Evolutionary conservation across 345 rosid genomes (phyloP).

Genomic region (Litchi chinensis): DNA sequence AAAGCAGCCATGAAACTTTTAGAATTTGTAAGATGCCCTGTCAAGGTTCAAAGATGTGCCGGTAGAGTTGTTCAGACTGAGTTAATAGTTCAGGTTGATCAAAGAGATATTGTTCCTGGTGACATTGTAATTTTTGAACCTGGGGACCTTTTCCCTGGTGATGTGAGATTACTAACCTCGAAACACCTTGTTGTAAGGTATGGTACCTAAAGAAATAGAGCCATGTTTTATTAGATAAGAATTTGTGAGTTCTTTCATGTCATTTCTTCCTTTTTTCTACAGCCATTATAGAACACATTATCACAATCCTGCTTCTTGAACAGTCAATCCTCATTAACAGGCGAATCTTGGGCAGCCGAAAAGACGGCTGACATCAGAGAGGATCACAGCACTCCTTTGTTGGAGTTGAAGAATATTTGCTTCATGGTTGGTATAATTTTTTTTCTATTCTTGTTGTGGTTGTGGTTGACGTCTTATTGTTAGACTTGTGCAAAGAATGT

Average conservation of each 20-base stretch:
- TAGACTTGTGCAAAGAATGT: neutral
- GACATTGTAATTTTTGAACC: slow-evolving; percentile 72
- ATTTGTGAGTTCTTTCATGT: slow-evolving; percentile 2
- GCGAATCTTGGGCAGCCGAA: slow-evolving; percentile 62
- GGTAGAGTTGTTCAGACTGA: slow-evolving; percentile 73
- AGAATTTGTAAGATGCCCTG: slow-evolving; percentile 58
- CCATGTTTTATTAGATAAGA: neutral
- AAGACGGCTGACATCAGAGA: slow-evolving; percentile 62
- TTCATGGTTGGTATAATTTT: slow-evolving; percentile 54
- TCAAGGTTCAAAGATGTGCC: slow-evolving; percentile 79
- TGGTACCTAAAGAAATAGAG: neutral
- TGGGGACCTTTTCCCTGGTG: slow-evolving; percentile 76
- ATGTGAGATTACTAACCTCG: slow-evolving; percentile 65
- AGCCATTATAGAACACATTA: slow-evolving; percentile 19
- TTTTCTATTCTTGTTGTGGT: neutral
- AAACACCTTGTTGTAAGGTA: slow-evolving; percentile 73
- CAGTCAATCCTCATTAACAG: slow-evolving; percentile 80
- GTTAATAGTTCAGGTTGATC: slow-evolving; percentile 66
- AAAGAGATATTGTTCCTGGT: slow-evolving; percentile 72
- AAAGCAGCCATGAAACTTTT: slow-evolving; percentile 78
- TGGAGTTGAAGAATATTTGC: slow-evolving; percentile 69
- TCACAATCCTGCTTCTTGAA: slow-evolving; percentile 33
- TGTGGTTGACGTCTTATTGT: too few relatives aligned
- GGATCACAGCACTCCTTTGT: slow-evolving; percentile 53
- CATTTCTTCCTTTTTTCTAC: slow-evolving; percentile 13